These are phyloP conservation scores for Trifolium dubium DNA, from an alignment of 306 rosid genomes.

Conservation along the genomic window DNA sequence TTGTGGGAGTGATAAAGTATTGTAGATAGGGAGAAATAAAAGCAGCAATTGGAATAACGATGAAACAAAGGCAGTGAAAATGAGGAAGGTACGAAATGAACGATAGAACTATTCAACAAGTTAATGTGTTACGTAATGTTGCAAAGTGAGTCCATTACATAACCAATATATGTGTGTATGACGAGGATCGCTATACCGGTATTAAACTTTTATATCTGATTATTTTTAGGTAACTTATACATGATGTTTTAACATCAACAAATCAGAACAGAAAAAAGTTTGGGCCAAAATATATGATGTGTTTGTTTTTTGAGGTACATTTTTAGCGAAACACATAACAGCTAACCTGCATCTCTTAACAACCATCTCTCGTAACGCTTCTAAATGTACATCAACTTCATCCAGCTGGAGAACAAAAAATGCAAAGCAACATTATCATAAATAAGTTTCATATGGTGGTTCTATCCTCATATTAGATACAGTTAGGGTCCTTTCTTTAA, in stretches of 20 bases:
- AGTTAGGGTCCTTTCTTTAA: neutral
- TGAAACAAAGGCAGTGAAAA: neutral
- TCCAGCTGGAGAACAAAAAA: conserved; percentile 59
- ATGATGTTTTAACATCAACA: too few species aligned
- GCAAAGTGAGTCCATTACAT: too few species aligned
- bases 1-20: neutral
- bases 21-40: neutral
- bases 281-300: conserved; percentile 6
- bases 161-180: too few species aligned
- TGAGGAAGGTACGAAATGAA: neutral
- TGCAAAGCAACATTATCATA: conserved; percentile 27
- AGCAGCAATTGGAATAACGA: neutral
- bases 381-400: conserved; percentile 73
- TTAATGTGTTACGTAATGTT: too few species aligned
- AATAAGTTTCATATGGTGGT: neutral
- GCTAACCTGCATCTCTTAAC: conserved; percentile 83
- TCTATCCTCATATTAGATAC: conserved; percentile 6
- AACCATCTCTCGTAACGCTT: conserved; percentile 79
- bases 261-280: neutral
- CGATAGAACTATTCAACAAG: neutral
- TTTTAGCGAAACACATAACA: conserved; percentile 11
- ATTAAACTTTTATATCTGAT: too few species aligned
- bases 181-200: too few species aligned
- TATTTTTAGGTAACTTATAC: too few species aligned
- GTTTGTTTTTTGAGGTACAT: neutral